Evolutionary conservation across 2,329 filamentous ascomycete genomes (phyloP).

Genomic region (Fusarium keratoplasticum): DNA sequence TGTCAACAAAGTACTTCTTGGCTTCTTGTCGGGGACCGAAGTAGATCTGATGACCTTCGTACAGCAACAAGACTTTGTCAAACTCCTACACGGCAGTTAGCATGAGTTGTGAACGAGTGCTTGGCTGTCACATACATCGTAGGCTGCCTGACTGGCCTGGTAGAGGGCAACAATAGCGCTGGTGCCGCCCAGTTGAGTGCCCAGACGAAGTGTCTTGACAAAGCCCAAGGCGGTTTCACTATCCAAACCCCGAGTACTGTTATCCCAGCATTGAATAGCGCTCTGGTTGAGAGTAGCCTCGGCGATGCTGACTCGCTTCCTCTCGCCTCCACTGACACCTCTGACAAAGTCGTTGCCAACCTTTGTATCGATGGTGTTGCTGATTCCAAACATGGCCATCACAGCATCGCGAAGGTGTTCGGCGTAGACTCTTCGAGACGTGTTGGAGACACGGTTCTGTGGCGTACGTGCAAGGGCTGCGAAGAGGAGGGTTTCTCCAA

Average conservation of each 20-base stretch:
- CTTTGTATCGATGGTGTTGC: conserved; percentile 76
- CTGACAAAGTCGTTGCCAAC: conserved; percentile 77
- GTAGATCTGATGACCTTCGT: conserved; percentile 74
- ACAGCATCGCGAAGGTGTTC: conserved; percentile 56
- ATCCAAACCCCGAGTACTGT: conserved; percentile 43
- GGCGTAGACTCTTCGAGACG: conserved; percentile 7
- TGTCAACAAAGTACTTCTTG: conserved; percentile 37
- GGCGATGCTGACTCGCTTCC: conserved; percentile 81
- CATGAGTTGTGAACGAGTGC: no score
- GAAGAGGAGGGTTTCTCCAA: conserved; percentile 28
- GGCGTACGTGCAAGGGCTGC: conserved; percentile 25
- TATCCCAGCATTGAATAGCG: conserved; percentile 50
- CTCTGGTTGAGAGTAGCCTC: conserved; percentile 71
- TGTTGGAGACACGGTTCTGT: conserved; percentile 14
- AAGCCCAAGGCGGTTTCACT: conserved; percentile 40
- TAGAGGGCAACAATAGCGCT: conserved; percentile 73
- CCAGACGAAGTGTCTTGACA: conserved; percentile 50
- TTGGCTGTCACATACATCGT: conserved; percentile 43
- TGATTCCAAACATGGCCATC: conserved; percentile 72
- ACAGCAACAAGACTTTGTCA: conserved; percentile 75
- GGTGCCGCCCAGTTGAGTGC: conserved; percentile 67
- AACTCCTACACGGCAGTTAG: conserved; percentile 51
- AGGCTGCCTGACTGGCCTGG: conserved; percentile 61
- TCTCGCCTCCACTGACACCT: conserved; percentile 80
- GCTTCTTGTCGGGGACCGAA: conserved; percentile 38